Percentiles rank a stretch among this genome's conserved stretches.
Evolutionary conservation across 2,329 filamentous ascomycete genomes (phyloP).

Genomic region (Botrytis squamosa): DNA sequence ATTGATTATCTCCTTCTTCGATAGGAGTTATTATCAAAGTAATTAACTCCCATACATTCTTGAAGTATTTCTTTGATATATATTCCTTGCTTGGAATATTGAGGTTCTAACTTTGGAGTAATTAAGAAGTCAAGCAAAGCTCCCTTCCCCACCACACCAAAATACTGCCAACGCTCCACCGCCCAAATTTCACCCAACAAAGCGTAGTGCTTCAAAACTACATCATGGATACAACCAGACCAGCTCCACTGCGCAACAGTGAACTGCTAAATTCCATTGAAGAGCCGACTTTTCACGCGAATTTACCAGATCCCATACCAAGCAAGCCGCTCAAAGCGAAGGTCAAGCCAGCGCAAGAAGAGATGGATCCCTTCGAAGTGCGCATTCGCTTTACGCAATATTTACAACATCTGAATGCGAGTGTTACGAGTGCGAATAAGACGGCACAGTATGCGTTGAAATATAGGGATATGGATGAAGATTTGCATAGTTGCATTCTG

Average conservation of each 20-base stretch:
- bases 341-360: constrained; percentile 10
- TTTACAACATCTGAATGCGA: constrained; percentile 87
- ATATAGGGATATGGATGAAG: constrained; percentile 92
- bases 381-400: constrained; percentile 94
- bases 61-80: neutral
- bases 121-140: neutral
- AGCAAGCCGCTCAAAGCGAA: neutral
- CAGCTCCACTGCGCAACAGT: neutral
- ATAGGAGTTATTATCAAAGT: neutral
- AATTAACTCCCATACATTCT: neutral
- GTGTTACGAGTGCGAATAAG: constrained; percentile 84
- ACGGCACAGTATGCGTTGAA: constrained; percentile 93
- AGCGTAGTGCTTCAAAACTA: constrained; percentile 1
- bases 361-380: constrained; percentile 83
- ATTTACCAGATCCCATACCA: constrained; percentile 16
- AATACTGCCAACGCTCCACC: neutral
- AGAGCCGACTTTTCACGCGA: neutral
- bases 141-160: neutral
- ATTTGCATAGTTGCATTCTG: constrained; percentile 93
- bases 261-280: neutral
- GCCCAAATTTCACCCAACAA: neutral
- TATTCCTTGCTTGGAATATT: neutral
- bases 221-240: constrained; percentile 2
- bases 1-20: neutral
- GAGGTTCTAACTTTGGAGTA: neutral